Percentiles rank a stretch among this genome's conserved stretches.
Conservation (phyloP, 352 stramenopile species). For the Pythium rishiriense region DNA sequence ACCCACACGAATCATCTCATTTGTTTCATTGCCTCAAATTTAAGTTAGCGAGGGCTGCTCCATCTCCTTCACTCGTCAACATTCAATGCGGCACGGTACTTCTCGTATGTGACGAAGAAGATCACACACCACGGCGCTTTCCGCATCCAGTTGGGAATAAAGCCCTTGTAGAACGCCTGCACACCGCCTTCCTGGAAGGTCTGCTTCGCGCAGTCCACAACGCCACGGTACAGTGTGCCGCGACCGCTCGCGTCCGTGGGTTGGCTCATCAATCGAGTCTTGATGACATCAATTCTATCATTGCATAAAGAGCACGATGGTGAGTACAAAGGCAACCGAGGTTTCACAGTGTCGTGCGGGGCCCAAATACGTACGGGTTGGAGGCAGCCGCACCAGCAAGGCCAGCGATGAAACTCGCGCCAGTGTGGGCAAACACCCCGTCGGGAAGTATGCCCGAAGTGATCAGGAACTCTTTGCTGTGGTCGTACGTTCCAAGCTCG, state of each 20-base stretch:
- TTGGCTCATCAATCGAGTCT: conserved; percentile 84
- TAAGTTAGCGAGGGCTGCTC: conserved; percentile 2
- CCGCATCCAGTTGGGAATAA: conserved; percentile 87
- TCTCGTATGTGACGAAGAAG: conserved; percentile 89
- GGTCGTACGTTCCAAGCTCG: conserved; percentile 86
- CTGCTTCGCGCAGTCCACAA: conserved; percentile 68
- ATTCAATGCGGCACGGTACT: conserved; percentile 55
- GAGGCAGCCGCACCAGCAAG: conserved; percentile 74
- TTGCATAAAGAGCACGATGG: background rate
- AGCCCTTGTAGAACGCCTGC: conserved; percentile 83
- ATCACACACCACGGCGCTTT: conserved; percentile 86
- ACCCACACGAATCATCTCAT: background rate
- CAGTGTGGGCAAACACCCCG: conserved; percentile 69
- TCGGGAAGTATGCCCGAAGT: conserved; percentile 60
- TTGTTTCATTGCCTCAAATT: background rate
- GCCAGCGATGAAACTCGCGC: conserved; percentile 71
- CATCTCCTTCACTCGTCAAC: conserved; percentile 15
- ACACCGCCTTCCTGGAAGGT: conserved; percentile 70
- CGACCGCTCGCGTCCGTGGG: conserved; percentile 54
- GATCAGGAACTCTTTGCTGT: conserved; percentile 77
- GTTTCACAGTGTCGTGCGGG: no score
- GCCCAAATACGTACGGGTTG: conserved; percentile 67
- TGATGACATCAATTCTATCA: conserved; percentile 78
- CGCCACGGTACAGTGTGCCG: conserved; percentile 63
- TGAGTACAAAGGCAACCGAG: no score